phyloP scores from a whole-genome alignment of 352 stramenopile genomes.

The Globisporangium cederbergense region DNA sequence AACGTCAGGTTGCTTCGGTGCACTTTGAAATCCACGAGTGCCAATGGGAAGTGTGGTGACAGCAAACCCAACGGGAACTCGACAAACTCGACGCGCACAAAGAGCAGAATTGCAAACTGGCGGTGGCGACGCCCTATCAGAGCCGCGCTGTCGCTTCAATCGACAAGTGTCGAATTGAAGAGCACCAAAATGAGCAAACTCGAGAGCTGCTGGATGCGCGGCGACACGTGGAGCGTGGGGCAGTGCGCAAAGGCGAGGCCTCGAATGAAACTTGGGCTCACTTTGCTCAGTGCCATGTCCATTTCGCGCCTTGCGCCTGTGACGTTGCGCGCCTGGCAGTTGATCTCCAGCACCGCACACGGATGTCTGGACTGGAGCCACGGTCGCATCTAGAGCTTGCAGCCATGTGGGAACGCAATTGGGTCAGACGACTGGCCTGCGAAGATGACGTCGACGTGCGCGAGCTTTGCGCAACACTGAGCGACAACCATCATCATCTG shows the following conservation, averaged over 20 bases:
- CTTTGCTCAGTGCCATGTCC: neutral
- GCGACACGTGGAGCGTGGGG: neutral
- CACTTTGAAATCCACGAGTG: constrained; percentile 22
- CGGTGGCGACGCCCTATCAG: neutral
- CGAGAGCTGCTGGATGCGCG: constrained; percentile 4
- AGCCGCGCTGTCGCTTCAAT: constrained; percentile 5
- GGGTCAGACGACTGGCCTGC: neutral
- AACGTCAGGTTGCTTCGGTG: constrained; percentile 12
- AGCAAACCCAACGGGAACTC: constrained; percentile 13
- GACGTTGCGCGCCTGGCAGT: neutral
- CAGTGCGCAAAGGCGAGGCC: constrained; percentile 7
- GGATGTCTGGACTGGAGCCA: constrained; percentile 2
- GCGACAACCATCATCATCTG: neutral
- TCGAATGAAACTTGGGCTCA: neutral
- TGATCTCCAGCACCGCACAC: constrained; percentile 6
- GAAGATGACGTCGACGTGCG: neutral
- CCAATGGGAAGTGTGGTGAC: constrained; percentile 21
- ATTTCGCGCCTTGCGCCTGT: neutral
- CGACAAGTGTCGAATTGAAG: constrained; percentile 13
- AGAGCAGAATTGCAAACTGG: constrained; percentile 1
- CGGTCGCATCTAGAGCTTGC: constrained; percentile 9
- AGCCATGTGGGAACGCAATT: neutral
- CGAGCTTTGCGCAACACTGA: neutral
- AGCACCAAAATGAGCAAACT: constrained; percentile 18
- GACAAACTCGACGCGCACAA: neutral